Evolutionary conservation across 768 basidiomycete species (phyloP).

Genomic region (Tubosaeta brunneosetosa): DNA sequence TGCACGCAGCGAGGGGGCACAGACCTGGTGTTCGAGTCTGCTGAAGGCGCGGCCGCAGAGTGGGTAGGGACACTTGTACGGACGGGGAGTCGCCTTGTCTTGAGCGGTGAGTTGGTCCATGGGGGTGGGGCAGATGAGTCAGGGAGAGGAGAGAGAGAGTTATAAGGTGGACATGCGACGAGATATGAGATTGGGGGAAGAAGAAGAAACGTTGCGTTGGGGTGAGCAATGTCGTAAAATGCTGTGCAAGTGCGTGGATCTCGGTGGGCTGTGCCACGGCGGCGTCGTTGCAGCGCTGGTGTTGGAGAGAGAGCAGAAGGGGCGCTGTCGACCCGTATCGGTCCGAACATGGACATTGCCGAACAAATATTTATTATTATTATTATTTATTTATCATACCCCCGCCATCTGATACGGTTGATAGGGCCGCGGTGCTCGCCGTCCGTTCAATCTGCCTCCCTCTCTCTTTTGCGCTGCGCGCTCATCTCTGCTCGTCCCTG

Average conservation of each 20-base stretch:
- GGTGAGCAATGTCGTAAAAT: not conserved
- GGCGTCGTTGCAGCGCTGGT: not conserved
- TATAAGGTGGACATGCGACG: not conserved
- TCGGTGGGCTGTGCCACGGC: not conserved
- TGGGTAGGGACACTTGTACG: conserved; percentile 94
- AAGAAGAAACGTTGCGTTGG: not conserved
- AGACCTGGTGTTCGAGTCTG: conserved; percentile 91
- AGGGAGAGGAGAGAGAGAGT: conserved; percentile 6
- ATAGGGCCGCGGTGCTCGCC: conserved; percentile 10
- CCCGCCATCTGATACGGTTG: conserved; percentile 26
- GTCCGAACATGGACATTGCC: conserved; percentile 18
- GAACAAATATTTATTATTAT: conserved; percentile 5
- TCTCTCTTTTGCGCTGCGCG: too few species aligned
- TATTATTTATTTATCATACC: not conserved
- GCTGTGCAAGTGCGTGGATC: not conserved
- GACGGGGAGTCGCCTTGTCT: conserved; percentile 52
- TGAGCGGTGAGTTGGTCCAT: conserved; percentile 23
- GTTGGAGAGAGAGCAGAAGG: too few species aligned
- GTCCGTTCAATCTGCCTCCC: not conserved
- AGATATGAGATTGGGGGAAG: too few species aligned
- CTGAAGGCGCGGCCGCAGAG: conserved; percentile 95
- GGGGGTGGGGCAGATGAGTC: conserved; percentile 16
- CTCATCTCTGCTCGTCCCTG: too few species aligned
- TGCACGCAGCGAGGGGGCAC: conserved; percentile 19
- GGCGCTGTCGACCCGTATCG: conserved; percentile 14